Conservation (phyloP, 306 rosid genomes). For the Mucuna pruriens region DNA sequence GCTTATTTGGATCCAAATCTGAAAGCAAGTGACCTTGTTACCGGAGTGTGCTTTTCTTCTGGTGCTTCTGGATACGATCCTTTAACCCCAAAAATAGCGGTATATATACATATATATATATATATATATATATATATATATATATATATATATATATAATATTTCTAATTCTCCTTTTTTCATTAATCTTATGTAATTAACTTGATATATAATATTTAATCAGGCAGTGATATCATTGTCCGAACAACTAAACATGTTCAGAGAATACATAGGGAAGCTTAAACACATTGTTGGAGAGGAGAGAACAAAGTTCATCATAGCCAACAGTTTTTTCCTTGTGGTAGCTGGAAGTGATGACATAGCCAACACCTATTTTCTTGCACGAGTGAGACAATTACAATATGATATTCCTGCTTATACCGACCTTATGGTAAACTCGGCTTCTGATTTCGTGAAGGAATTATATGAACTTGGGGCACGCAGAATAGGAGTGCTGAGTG, state of each 20-base stretch:
- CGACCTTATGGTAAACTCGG: conserved; percentile 59
- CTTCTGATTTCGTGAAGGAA: conserved; percentile 57
- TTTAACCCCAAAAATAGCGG: conserved; percentile 64
- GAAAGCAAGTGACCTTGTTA: conserved; percentile 53
- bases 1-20: conserved; percentile 71
- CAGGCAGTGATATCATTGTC: conserved; percentile 59
- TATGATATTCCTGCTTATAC: conserved; percentile 74
- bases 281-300: conserved; percentile 54
- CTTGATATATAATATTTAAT: neutral
- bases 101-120: conserved; percentile 24
- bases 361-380: conserved; percentile 69
- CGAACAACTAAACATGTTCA: conserved; percentile 62
- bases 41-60: conserved; percentile 84
- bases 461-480: conserved; percentile 63
- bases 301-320: conserved; percentile 57
- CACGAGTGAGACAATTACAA: conserved; percentile 48
- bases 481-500: conserved; percentile 66
- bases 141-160: too few relatives aligned
- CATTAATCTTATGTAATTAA: too few relatives aligned
- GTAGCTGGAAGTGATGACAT: conserved; percentile 85
- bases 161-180: too few relatives aligned
- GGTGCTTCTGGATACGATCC: conserved; percentile 93
- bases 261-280: conserved; percentile 67
- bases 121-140: too few relatives aligned
- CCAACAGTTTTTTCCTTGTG: conserved; percentile 55